phyloP scores from a whole-genome alignment of 192 early-diverging fungal genomes.

The Linderina pennispora region DNA sequence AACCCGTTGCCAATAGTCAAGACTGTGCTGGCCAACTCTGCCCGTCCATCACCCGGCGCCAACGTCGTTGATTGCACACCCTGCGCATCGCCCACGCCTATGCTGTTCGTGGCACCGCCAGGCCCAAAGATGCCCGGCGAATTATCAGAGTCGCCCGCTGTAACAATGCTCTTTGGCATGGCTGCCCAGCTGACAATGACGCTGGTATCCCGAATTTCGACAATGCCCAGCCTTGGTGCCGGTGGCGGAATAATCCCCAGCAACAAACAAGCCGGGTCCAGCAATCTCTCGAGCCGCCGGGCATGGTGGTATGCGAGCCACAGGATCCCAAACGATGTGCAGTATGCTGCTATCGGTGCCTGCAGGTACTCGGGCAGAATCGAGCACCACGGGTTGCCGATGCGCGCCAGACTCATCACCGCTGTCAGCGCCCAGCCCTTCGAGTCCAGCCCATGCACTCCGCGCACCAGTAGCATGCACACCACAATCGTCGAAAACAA shows the following conservation, averaged over 20 bases:
- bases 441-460: constrained; percentile 36
- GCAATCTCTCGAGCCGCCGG: constrained; percentile 24
- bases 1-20: not conserved
- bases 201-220: constrained; percentile 22
- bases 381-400: constrained; percentile 38
- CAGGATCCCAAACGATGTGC: constrained; percentile 39
- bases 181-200: constrained; percentile 19
- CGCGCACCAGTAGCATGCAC: constrained; percentile 41
- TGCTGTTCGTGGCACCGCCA: too few species aligned
- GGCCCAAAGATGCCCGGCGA: too few species aligned
- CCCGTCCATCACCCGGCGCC: too few species aligned
- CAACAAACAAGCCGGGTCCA: constrained; percentile 27
- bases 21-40: constrained; percentile 2
- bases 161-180: too few species aligned
- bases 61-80: too few species aligned
- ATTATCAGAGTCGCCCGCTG: too few species aligned
- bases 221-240: constrained; percentile 20
- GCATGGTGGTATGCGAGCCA: constrained; percentile 40
- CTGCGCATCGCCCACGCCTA: too few species aligned
- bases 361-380: constrained; percentile 35
- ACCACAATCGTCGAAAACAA: constrained; percentile 38
- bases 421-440: constrained; percentile 37
- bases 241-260: constrained; percentile 36
- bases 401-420: constrained; percentile 26
- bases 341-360: constrained; percentile 40